Base-by-base conservation (phyloP, 1,139 yeast species). In the Oligophagozyma castellii region DNA sequence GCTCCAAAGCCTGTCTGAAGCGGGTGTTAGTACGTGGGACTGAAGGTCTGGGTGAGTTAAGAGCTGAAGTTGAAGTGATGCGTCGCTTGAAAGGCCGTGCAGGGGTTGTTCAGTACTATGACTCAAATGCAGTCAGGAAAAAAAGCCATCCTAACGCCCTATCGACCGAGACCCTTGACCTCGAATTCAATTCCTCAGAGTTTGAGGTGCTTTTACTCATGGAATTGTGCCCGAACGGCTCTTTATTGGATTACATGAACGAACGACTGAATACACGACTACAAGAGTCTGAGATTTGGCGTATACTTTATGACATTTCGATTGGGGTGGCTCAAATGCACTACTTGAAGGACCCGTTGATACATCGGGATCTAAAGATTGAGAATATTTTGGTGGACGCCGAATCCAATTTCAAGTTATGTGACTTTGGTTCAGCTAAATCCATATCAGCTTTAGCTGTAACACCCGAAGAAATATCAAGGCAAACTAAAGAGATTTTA, bases 381-480 rank as follows among this genome's bases (percentile, higher is more conserved):
- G 99, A 89, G 55, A 89, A 89, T 53, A 95, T 89, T 5, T 64
- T 89, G 37, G 76, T 89, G 18, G 79, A 83, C 42, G 68, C 63
- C 3, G 63, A 72, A 27, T 78, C 81, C 27, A 67, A 67, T 29
- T 92, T 70, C 55, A 89, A 86, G 53, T 59, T 89, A 23, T 79
- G 94, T 52, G 99, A 89, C 56, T 92, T 89, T 59, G 99, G 99
- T 1, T 83, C 95, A 1, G 80, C 94, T 0, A 77, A 86, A 1
- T 14, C 70, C 68, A 12, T 74, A 70, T 34, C 57, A 70, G 40
- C 66, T 70, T 23, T 48, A 7, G 54, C 44, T 3, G 43, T 50
- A 2, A 46, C 50, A 11, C 55, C 51, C 23, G 51, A 46, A 28
- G 55, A 51, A 19, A 50, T 75, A 42, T 73, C 73, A 30, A 58